Evolutionary conservation across 129 eudicot genomes (phyloP).

Genomic region (Artemisia tridentata): DNA sequence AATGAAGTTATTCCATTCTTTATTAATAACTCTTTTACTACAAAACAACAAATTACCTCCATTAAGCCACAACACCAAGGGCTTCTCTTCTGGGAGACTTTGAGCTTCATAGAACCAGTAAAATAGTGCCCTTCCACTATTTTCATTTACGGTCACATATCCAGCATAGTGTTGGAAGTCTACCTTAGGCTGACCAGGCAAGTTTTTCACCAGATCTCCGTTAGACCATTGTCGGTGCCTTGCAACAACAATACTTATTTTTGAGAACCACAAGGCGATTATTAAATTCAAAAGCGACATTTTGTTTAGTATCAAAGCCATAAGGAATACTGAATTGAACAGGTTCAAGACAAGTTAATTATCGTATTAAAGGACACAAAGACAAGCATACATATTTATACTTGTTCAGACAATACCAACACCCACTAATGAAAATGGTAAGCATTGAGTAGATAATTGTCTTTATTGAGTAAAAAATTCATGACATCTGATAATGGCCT

Average conservation of each 20-base stretch:
- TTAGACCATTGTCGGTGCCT: slow-evolving; percentile 37
- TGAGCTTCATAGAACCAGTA: slow-evolving; percentile 84
- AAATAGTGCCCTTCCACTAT: slow-evolving; percentile 57
- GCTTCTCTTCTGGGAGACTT: slow-evolving; percentile 55
- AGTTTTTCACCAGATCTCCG: slow-evolving; percentile 54
- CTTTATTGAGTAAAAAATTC: slow-evolving; percentile 16
- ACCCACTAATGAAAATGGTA: slow-evolving; percentile 17
- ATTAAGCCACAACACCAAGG: slow-evolving; percentile 78
- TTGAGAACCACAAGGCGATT: slow-evolving; percentile 17
- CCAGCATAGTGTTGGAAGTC: slow-evolving; percentile 75
- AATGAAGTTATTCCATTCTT: no score
- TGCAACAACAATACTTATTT: slow-evolving; percentile 31
- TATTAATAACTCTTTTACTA: background rate
- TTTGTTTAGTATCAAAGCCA: slow-evolving; percentile 35
- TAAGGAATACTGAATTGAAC: slow-evolving; percentile 10
- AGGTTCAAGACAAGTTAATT: slow-evolving; percentile 16
- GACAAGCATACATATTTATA: slow-evolving; percentile 47
- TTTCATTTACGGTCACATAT: slow-evolving; percentile 60
- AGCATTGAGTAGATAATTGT: slow-evolving; percentile 32
- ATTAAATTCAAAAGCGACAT: slow-evolving; percentile 20
- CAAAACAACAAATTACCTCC: slow-evolving; percentile 46
- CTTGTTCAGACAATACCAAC: slow-evolving; percentile 20
- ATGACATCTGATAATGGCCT: slow-evolving; percentile 11
- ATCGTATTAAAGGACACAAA: slow-evolving; percentile 25
- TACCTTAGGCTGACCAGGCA: slow-evolving; percentile 62